Percentiles rank a stretch among this genome's conserved stretches.
Evolutionary conservation across 805 yeast genomes (phyloP).

Genomic region (Kodamaea hsintzibuensis): DNA sequence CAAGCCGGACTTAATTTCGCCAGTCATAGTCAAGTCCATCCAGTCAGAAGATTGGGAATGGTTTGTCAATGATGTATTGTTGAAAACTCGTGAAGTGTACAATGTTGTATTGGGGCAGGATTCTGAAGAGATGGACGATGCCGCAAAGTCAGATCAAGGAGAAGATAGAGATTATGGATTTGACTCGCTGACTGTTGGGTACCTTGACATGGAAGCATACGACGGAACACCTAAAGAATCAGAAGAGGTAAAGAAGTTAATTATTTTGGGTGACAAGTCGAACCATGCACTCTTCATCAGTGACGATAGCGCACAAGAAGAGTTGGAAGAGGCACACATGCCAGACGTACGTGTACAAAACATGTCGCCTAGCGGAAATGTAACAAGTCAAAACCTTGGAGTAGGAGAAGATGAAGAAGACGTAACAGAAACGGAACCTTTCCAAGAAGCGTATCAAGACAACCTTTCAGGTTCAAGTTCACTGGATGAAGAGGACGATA

Average conservation of each 20-base stretch:
- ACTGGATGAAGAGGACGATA: constrained; percentile 35
- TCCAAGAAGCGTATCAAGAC: constrained; percentile 26
- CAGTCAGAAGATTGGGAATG: constrained; percentile 49
- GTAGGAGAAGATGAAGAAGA: constrained; percentile 25
- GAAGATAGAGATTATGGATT: constrained; percentile 20
- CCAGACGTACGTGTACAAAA: constrained; percentile 26
- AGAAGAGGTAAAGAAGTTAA: constrained; percentile 18
- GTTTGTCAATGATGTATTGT: constrained; percentile 49
- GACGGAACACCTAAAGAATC: constrained; percentile 22
- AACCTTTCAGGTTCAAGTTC: constrained; percentile 48
- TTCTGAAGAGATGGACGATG: constrained; percentile 15
- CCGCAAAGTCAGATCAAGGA: constrained; percentile 9
- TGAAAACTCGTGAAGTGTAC: constrained; percentile 55
- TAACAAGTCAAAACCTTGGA: constrained; percentile 13
- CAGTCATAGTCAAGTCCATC: constrained; percentile 22
- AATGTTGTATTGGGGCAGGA: constrained; percentile 57
- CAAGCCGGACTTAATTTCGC: constrained; percentile 59
- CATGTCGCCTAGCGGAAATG: constrained; percentile 33
- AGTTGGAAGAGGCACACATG: constrained; percentile 21
- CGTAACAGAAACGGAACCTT: constrained; percentile 21
- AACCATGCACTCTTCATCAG: constrained; percentile 36
- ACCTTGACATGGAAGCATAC: constrained; percentile 35
- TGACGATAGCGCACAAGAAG: constrained; percentile 19
- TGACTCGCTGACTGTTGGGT: constrained; percentile 39
- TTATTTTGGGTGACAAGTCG: constrained; percentile 36